Conservation (phyloP, 106 monocot species). For the Narthecium ossifragum region DNA sequence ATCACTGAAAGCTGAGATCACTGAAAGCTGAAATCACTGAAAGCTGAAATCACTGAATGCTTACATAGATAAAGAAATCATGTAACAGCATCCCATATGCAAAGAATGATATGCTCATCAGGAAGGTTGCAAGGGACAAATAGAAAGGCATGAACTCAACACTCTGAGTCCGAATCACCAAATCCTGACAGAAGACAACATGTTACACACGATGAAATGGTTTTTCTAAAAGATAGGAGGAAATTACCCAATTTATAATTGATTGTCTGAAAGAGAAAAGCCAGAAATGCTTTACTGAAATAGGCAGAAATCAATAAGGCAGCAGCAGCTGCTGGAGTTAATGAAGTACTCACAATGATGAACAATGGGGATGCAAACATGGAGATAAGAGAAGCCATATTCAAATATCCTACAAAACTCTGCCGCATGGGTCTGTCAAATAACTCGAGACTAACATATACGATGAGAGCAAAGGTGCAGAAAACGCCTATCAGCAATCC, state of each 20-base stretch:
- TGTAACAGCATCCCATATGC: conserved; percentile 57
- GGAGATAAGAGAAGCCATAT: conserved; percentile 77
- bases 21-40: not conserved
- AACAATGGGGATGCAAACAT: conserved; percentile 95
- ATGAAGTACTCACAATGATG: conserved; percentile 56
- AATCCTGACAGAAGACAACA: conserved; percentile 31
- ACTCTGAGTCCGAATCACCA: conserved; percentile 65
- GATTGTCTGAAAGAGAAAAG: no score
- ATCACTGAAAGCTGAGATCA: not conserved
- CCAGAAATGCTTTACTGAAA: no score
- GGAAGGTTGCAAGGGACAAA: conserved; percentile 61
- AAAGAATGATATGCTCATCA: conserved; percentile 80
- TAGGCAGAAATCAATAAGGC: no score
- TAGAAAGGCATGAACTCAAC: conserved; percentile 90
- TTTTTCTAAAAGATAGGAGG: not conserved
- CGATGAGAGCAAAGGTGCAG: conserved; percentile 38
- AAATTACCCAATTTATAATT: no score
- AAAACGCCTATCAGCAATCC: conserved; percentile 48
- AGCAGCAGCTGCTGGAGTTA: no score
- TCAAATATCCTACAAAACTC: conserved; percentile 75
- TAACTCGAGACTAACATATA: conserved; percentile 49
- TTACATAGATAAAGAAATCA: conserved; percentile 82
- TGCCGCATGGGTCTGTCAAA: conserved; percentile 44
- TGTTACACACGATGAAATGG: not conserved
- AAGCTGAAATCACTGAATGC: not conserved